Conservation (phyloP, 257 asterid genomes). For the Voacanga thouarsii region DNA sequence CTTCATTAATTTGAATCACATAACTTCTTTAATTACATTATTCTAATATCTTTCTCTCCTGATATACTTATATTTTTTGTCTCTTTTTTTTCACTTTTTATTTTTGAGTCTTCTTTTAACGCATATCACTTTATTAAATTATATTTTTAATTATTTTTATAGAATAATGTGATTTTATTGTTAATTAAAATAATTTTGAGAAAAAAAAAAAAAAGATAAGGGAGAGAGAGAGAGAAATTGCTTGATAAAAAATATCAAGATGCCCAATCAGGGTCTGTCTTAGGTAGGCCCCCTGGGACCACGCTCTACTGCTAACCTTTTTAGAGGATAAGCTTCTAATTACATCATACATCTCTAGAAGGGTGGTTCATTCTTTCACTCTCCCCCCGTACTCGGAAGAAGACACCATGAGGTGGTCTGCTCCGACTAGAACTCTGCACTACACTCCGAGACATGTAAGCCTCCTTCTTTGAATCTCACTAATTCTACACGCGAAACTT, state of each 20-base stretch:
- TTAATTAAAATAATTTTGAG: no score
- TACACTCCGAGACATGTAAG: constrained; percentile 29
- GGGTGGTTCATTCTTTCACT: constrained; percentile 14
- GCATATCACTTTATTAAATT: no score
- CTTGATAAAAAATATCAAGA: constrained; percentile 13
- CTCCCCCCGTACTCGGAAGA: constrained; percentile 23
- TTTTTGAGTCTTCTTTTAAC: no score
- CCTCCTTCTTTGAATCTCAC: constrained; percentile 27
- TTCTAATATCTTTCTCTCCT: no score
- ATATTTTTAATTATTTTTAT: no score
- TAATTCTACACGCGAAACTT: background rate
- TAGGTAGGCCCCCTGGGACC: constrained; percentile 14
- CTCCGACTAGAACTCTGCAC: constrained; percentile 29
- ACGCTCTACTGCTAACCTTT: constrained; percentile 18
- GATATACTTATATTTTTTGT: no score
- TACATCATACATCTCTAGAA: constrained; percentile 11
- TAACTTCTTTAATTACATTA: no score
- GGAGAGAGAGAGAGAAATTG: no score
- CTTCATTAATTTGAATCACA: no score
- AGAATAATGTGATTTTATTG: no score
- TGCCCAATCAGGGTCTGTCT: constrained; percentile 19
- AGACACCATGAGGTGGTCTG: constrained; percentile 23
- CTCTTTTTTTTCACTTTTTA: no score
- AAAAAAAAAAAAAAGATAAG: no score
- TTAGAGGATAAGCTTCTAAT: constrained; percentile 25